Evolutionary conservation across 2,329 filamentous ascomycete species (phyloP), one percentile per base, ranked within the genome.

Genomic region (Pseudogymnoascus destructans): DNA sequence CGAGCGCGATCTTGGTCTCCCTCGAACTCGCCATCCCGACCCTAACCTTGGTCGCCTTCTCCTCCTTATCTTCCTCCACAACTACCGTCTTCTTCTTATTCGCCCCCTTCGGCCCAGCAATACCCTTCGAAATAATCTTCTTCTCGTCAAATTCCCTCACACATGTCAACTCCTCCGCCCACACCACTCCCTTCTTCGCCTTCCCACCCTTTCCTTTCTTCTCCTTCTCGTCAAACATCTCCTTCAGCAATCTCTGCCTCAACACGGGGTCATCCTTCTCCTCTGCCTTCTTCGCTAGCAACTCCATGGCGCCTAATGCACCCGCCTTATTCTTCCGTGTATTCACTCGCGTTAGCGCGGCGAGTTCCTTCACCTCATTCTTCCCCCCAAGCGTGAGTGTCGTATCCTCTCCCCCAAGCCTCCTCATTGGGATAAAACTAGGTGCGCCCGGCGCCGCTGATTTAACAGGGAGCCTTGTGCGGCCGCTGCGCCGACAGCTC

Each of bases 271-370:
- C 71, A 2, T 72, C 68, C 56, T 72, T 70, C 58, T 72, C 70
- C 5, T 70, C 65, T 17, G 68, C 67, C 57, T 73, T 72, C 61
- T 66, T 71, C 0, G 64, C 61, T 3, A 70, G 33, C 46, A 52
- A 7, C 8, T 52, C 46, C 2, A 63, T 61, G 0, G 73, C 71
- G 5, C 63, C 65, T 4, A 73, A 58, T 1, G 74, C 68, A 15
- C 63, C 67, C 3, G 64, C 71, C 65, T 75, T 75, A 60, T 77
- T 77, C 62, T 73, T 74, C 25, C 73, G 68, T 1, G 74, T 77
- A 60, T 77, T 77, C 56, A 70, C 66, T 3, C 71, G 65, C 1
- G 74, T 77, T 40, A 75, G 60, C 1, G 70, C 66, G 0, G 72
- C 73, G 7, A 75, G 63, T n/a, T 30, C 33, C 17, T 56, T 56